Conservation (phyloP, 768 basidiomycete genomes). For the Psilocybe cyanescens region DNA sequence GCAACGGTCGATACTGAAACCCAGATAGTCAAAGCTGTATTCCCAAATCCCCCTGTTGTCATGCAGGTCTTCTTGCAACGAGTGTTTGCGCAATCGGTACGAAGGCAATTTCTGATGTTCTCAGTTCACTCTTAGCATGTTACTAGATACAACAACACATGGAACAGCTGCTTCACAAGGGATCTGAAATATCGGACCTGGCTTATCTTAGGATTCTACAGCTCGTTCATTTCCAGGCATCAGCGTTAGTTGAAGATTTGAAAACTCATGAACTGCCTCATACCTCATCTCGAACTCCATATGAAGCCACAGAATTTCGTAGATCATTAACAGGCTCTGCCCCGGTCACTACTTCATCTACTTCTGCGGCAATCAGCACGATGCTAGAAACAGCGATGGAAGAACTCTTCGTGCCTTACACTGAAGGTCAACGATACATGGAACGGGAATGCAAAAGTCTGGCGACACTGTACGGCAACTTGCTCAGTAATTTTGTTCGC, state of each 20-base stretch:
- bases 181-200: conserved; percentile 78
- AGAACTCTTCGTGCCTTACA: conserved; percentile 93
- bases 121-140: neutral
- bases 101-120: conserved; percentile 24
- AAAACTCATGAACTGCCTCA: conserved; percentile 88
- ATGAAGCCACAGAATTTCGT: conserved; percentile 65
- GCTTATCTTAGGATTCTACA: conserved; percentile 91
- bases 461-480: conserved; percentile 73
- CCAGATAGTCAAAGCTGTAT: conserved; percentile 98
- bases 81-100: conserved; percentile 95
- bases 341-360: conserved; percentile 44
- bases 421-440: conserved; percentile 88
- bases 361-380: conserved; percentile 64
- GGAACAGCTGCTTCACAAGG: conserved; percentile 83
- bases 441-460: conserved; percentile 90
- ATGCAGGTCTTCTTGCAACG: conserved; percentile 98
- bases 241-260: conserved; percentile 84
- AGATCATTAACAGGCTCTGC: conserved; percentile 53
- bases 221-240: conserved; percentile 80
- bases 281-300: conserved; percentile 62
- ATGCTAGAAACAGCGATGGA: conserved; percentile 98
- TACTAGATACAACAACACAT: conserved; percentile 94
- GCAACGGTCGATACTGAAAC: conserved; percentile 93
- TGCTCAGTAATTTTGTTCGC: conserved; percentile 76
- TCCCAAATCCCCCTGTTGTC: conserved; percentile 93